Conservation (phyloP, 2,329 filamentous ascomycete genomes). For the Ambrosiella xylebori region DNA sequence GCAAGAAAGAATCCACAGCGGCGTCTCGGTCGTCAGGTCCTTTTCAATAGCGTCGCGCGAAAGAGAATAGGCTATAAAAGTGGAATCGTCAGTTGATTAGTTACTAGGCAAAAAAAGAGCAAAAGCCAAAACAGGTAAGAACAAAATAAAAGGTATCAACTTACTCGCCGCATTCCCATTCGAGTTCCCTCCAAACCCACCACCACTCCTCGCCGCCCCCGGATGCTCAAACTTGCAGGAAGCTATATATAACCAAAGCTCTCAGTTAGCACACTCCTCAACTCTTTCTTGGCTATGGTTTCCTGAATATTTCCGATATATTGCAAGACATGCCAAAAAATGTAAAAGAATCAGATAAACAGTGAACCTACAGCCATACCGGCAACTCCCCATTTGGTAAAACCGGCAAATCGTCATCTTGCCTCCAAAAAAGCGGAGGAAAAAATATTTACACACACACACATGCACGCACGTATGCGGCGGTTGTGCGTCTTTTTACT, state of each 20-base stretch:
- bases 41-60: conserved; percentile 40
- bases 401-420: conserved; percentile 14
- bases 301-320: too few species aligned
- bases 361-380: conserved; percentile 28
- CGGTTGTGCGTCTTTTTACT: too few species aligned
- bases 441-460: too few species aligned
- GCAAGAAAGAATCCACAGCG: conserved; percentile 71
- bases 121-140: background rate
- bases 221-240: conserved; percentile 38
- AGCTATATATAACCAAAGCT: conserved; percentile 22
- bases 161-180: background rate
- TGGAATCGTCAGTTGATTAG: background rate
- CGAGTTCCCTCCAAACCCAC: conserved; percentile 13
- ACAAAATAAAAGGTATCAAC: background rate
- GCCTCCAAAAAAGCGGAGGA: background rate
- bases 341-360: background rate
- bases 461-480: too few species aligned
- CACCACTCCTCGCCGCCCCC: conserved; percentile 16
- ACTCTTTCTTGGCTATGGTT: background rate
- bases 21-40: conserved; percentile 55
- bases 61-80: conserved; percentile 30
- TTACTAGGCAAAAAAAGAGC: background rate
- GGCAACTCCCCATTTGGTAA: conserved; percentile 27
- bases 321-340: background rate
- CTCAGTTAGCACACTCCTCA: background rate